A percentile compares a stretch with the other conserved stretches of the same genome.
Conservation (phyloP, 2,329 filamentous ascomycete species). For the Ceratocystis cacaofunesta region DNA sequence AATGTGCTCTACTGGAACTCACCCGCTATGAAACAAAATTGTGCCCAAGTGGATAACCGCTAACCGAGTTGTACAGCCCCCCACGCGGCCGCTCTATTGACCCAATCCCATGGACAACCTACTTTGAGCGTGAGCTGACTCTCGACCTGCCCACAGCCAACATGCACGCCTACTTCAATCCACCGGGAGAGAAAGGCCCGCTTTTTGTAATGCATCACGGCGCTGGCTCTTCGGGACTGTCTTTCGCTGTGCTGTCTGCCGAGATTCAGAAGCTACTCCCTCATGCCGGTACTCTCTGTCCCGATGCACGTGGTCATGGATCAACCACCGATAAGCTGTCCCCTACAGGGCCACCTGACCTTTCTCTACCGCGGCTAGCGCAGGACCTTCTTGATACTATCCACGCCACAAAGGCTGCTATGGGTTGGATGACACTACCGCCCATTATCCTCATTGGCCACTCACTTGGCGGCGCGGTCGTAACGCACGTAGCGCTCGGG, state of each 20-base stretch:
- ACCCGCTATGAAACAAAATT: neutral
- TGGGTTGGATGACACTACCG: constrained; percentile 62
- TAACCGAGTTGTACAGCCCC: constrained; percentile 8
- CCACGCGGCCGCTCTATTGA: constrained; percentile 39
- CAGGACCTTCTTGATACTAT: constrained; percentile 59
- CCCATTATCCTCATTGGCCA: constrained; percentile 75
- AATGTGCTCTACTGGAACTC: neutral
- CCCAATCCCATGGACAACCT: constrained; percentile 71
- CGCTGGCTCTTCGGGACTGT: constrained; percentile 81
- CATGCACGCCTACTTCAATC: constrained; percentile 76
- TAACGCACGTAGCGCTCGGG: constrained; percentile 61
- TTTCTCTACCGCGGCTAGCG: constrained; percentile 58
- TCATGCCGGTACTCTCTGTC: constrained; percentile 64
- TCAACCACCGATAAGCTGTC: constrained; percentile 35
- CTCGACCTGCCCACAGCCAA: constrained; percentile 37
- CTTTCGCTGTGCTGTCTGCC: constrained; percentile 67
- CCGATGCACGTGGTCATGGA: constrained; percentile 81
- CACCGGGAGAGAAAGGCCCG: constrained; percentile 58
- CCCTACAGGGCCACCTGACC: constrained; percentile 31
- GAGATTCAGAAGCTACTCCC: constrained; percentile 67
- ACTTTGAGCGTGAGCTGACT: constrained; percentile 78
- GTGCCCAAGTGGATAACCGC: constrained; percentile 15
- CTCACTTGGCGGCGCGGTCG: constrained; percentile 80
- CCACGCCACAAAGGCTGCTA: constrained; percentile 46
- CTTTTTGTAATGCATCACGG: constrained; percentile 92